Base-by-base conservation (phyloP, 176 grass and related monocot species). In the Oryza glumipatula region DNA sequence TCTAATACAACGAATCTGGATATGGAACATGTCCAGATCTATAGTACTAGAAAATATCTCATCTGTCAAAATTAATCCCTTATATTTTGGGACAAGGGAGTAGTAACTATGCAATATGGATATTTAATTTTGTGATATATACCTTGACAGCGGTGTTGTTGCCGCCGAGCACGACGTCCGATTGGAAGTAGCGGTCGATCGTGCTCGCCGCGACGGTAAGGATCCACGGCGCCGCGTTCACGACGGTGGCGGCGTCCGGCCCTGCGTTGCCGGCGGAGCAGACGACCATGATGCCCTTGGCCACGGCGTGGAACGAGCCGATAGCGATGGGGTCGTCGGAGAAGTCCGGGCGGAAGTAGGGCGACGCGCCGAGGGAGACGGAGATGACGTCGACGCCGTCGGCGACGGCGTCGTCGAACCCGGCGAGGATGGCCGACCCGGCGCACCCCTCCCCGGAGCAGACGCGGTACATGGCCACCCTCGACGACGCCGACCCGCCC, bases 191-290 rank as follows among this genome's bases (percentile, higher is more conserved):
- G 2, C 95, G 90, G 71, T 95, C 95, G 43, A 98, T 98, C 72
- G 95, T 95, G 11, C 89, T 85, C 1, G 95, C 95, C 0, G 88
- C 95, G 36, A 98, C 93, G 1, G 95, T 98, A 3, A 98, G 78
- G 73, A 98, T 98, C 95, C 95, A 98, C 2, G 95, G 95, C 12
- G 95, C 95, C 0, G 87, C 45, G 78, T 98, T 98, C 76, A 95
- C 89, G 1, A 98, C 82, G 23, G 95, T 88, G 49, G 75, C 67
- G 0, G 90, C 30, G 4, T n/a, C 47, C 0, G 95, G 95, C 0
- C 95, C 95, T 6, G 92, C 66, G 72, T 98, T 98, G 11, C 95
- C 95, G 0, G 95, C 95, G 0, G 95, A 98, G 82, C 95, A 98
- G 5, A 93, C 87, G 54, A 98, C 93, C 21, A 56, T 88, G 44